These are phyloP conservation scores for Phytopythium kandeliae DNA, from an alignment of 352 stramenopile species.

Conservation along the genomic window DNA sequence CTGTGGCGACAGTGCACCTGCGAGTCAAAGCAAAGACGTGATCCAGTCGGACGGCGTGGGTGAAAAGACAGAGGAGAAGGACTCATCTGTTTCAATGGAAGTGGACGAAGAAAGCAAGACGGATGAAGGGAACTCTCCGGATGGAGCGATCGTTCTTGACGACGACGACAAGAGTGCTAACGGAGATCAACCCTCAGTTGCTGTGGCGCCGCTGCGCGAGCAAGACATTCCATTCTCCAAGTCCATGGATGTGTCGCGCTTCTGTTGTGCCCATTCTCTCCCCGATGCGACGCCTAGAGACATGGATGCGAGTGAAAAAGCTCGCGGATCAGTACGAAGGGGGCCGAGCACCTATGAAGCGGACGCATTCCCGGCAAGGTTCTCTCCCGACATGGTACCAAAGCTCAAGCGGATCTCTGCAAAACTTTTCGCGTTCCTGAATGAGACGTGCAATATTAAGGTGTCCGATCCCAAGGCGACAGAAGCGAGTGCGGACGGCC, in stretches of 20 bases:
- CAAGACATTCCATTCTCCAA: constrained; percentile 51
- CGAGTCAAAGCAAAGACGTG: not conserved
- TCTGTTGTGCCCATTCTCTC: constrained; percentile 44
- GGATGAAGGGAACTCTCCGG: constrained; percentile 8
- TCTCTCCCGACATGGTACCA: constrained; percentile 41
- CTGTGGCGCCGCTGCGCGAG: constrained; percentile 5
- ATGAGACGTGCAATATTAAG: constrained; percentile 18
- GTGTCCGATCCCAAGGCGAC: not conserved
- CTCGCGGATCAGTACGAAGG: not conserved
- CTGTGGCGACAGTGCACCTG: constrained; percentile 7
- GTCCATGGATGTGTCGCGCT: constrained; percentile 37
- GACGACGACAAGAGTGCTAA: constrained; percentile 6
- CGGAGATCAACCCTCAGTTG: not conserved
- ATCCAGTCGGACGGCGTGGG: not conserved
- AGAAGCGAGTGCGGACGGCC: constrained; percentile 1
- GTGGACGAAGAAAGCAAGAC: constrained; percentile 14
- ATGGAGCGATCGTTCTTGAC: constrained; percentile 9
- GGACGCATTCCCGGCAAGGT: constrained; percentile 14
- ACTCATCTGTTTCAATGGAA: not conserved
- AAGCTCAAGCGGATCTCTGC: constrained; percentile 62
- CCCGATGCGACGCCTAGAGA: not conserved
- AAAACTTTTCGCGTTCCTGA: constrained; percentile 37
- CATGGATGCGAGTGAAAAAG: constrained; percentile 1
- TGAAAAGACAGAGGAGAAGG: constrained; percentile 3
- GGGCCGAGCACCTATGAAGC: not conserved